Evolutionary conservation across 257 asterid genomes (phyloP), one percentile per base, ranked within the genome.

Genomic region (Primulina tabacum): DNA sequence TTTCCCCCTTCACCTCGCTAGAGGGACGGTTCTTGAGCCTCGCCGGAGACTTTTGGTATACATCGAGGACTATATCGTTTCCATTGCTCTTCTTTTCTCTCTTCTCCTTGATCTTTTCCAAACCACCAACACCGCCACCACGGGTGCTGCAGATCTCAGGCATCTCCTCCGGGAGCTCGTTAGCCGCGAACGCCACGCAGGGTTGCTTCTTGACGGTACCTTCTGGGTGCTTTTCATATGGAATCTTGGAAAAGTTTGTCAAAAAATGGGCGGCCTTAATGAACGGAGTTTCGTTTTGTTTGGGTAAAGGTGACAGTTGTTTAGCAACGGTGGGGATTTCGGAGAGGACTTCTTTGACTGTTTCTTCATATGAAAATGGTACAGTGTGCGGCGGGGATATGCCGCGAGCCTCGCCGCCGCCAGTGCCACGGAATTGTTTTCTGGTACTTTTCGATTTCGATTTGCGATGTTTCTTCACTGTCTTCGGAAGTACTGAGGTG

Each of bases 341-440:
- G 0, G 95, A 81, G 57, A 91, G 84, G 21, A 91, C 88, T 67
- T 91, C 95, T 40, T 91, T 91, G 26, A 91, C 91, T 0, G 89
- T 79, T 65, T 89, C 96, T 55, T 83, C 95, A 6, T 86, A 93
- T 0, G 43, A 71, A 32, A 78, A 65, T 0, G 90, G 79, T 52
- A 75, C 71, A 61, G 83, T 35, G 4, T 78, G 78, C 6, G 90
- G 95, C 61, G 90, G 89, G 29, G 84, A 83, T 77, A 80, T 78
- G 72, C 82, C 79, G 43, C 57, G 21, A 50, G 57, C 57, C 21
- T 17, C 57, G 57, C 8, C 57, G 20, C 18, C 14, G n/a, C 50
- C 12, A 71, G 64, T 10, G 64, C 52, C 12, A 70, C 56, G 53
- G 40, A 20, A 6, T 17, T 50, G 57, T 50, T 50, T 50, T 50